These are phyloP conservation scores for Mycena olivaceomarginata DNA, from an alignment of 768 basidiomycete species.

Conservation along the genomic window DNA sequence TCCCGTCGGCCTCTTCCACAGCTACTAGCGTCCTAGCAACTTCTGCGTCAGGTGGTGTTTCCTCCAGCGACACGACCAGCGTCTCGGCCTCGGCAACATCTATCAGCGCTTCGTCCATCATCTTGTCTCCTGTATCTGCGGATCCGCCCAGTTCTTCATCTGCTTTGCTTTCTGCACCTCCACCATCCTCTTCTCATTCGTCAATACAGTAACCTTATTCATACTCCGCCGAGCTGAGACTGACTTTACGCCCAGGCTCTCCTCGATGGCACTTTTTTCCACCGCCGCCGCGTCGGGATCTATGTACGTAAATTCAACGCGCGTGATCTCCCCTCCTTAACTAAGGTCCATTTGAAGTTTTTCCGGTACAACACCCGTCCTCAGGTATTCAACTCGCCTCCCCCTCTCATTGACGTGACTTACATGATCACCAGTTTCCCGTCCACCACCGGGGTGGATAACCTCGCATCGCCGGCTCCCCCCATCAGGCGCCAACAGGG, in stretches of 20 bases:
- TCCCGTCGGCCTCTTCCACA: constrained; percentile 11
- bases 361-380: background rate
- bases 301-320: constrained; percentile 14
- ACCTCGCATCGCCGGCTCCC: constrained; percentile 1
- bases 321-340: background rate
- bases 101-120: constrained; percentile 11
- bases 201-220: constrained; percentile 9
- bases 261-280: constrained; percentile 1
- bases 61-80: constrained; percentile 1
- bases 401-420: background rate
- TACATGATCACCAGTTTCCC: constrained; percentile 13
- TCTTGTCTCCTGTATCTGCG: background rate
- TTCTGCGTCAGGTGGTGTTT: constrained; percentile 13
- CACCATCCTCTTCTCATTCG: background rate
- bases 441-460: background rate
- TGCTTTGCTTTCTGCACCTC: constrained; percentile 16
- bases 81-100: constrained; percentile 1
- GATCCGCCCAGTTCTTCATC: constrained; percentile 3
- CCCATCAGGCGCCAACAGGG: constrained; percentile 1
- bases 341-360: background rate
- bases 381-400: background rate
- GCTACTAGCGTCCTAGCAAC: background rate
- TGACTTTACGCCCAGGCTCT: constrained; percentile 8
- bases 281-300: background rate
- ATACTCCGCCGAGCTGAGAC: constrained; percentile 8